Evolutionary conservation across 345 rosid genomes (phyloP).

Genomic region (Melaleuca alternifolia): DNA sequence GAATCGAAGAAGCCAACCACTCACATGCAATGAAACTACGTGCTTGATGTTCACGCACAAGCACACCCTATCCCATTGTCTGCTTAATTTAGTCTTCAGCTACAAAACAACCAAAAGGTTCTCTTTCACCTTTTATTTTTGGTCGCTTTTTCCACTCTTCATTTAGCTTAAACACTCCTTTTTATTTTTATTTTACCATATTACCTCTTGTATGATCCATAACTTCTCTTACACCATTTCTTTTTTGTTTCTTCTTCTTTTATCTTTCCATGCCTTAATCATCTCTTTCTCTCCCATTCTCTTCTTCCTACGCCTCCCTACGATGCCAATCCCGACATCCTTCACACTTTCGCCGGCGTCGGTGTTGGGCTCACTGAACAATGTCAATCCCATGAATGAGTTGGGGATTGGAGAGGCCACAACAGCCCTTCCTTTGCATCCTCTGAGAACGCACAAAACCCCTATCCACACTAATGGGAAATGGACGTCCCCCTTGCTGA

Average conservation of each 20-base stretch:
- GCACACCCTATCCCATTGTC: background rate
- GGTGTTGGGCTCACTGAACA: background rate
- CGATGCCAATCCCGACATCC: too few species aligned
- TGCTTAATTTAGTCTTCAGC: background rate
- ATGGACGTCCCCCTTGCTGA: constrained; percentile 38
- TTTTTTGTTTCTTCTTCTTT: too few species aligned
- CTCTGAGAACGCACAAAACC: constrained; percentile 43
- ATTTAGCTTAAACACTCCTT: too few species aligned
- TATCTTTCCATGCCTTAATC: too few species aligned
- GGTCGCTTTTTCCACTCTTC: too few species aligned
- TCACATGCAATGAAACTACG: background rate
- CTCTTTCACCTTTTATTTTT: background rate
- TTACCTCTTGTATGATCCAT: too few species aligned
- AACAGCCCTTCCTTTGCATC: constrained; percentile 45
- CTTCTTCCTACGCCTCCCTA: too few species aligned
- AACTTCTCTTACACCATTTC: too few species aligned
- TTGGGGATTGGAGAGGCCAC: constrained; percentile 48
- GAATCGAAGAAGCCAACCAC: background rate
- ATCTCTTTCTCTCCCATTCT: too few species aligned
- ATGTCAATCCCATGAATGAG: constrained; percentile 34
- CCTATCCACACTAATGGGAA: constrained; percentile 37
- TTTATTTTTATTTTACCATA: too few species aligned
- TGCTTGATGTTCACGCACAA: background rate
- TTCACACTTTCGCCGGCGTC: too few species aligned
- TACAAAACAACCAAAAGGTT: background rate